These are phyloP conservation scores for Fusarium buharicum DNA, from an alignment of 2,329 filamentous ascomycete species.

Conservation along the genomic window DNA sequence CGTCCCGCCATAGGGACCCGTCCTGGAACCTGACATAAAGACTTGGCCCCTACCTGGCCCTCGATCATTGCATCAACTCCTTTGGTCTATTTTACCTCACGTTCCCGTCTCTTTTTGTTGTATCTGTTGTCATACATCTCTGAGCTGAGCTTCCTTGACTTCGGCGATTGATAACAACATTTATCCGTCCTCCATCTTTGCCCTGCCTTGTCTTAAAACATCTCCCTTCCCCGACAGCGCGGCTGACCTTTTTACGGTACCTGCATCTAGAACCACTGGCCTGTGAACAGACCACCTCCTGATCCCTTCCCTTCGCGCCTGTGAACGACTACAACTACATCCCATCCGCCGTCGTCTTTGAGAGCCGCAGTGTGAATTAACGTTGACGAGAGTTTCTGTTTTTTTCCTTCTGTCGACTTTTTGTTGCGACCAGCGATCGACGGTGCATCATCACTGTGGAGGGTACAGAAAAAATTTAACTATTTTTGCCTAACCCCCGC, in stretches of 20 bases:
- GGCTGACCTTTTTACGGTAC: conserved; percentile 44
- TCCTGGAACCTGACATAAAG: conserved; percentile 48
- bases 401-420: conserved; percentile 12
- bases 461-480: conserved; percentile 25
- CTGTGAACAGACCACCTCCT: conserved; percentile 47
- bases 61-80: conserved; percentile 44
- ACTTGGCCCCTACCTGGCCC: conserved; percentile 46
- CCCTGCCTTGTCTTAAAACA: conserved; percentile 18
- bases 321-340: conserved; percentile 36
- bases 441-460: conserved; percentile 27
- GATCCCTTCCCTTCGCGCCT: conserved; percentile 39
- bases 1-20: conserved; percentile 46
- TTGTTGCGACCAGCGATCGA: conserved; percentile 23
- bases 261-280: conserved; percentile 43
- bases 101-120: conserved; percentile 31
- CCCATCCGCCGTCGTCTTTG: conserved; percentile 24
- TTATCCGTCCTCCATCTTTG: conserved; percentile 19
- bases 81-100: conserved; percentile 42
- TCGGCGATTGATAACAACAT: conserved; percentile 32
- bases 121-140: conserved; percentile 31
- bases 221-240: conserved; percentile 30
- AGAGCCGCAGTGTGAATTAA: conserved; percentile 27
- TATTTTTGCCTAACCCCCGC: conserved; percentile 21
- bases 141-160: conserved; percentile 28
- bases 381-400: conserved; percentile 19